phyloP scores from a whole-genome alignment of 345 rosid species.

The Alliaria petiolata region DNA sequence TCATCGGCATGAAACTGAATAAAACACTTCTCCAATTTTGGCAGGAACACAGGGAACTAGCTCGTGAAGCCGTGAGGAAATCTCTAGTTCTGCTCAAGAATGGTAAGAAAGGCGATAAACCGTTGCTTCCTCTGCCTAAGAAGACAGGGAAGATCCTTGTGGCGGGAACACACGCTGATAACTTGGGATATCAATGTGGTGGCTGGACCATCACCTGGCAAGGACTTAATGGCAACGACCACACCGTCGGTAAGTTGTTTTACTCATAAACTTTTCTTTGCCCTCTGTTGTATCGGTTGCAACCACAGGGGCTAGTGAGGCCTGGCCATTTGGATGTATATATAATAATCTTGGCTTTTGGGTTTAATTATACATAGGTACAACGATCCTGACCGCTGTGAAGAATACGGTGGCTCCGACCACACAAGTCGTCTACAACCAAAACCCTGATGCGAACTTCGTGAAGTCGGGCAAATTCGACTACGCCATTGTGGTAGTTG shows the following conservation, averaged over 20 bases:
- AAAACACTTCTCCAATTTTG: neutral
- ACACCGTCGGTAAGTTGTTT: conserved; percentile 44
- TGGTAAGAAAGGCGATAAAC: conserved; percentile 34
- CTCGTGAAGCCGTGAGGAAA: conserved; percentile 66
- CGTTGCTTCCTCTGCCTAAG: conserved; percentile 61
- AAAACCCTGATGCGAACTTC: conserved; percentile 49
- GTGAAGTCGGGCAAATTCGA: conserved; percentile 53
- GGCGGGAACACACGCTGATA: conserved; percentile 57
- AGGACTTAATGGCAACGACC: conserved; percentile 47
- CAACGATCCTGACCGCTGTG: conserved; percentile 53
- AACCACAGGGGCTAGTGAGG: too few species aligned
- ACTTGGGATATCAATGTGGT: conserved; percentile 63
- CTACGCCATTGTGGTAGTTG: conserved; percentile 62
- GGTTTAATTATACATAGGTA: conserved; percentile 34
- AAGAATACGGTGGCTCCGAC: conserved; percentile 44
- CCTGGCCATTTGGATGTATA: too few species aligned
- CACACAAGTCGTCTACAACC: conserved; percentile 45
- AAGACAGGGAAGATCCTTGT: conserved; percentile 54
- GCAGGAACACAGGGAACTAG: conserved; percentile 60
- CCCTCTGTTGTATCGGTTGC: too few species aligned
- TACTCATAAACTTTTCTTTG: neutral
- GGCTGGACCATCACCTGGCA: conserved; percentile 70
- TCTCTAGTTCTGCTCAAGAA: conserved; percentile 62
- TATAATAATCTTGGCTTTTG: neutral
- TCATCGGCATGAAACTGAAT: neutral